phyloP scores from a whole-genome alignment of 441 rosid genomes.

The Manihot esculenta region DNA sequence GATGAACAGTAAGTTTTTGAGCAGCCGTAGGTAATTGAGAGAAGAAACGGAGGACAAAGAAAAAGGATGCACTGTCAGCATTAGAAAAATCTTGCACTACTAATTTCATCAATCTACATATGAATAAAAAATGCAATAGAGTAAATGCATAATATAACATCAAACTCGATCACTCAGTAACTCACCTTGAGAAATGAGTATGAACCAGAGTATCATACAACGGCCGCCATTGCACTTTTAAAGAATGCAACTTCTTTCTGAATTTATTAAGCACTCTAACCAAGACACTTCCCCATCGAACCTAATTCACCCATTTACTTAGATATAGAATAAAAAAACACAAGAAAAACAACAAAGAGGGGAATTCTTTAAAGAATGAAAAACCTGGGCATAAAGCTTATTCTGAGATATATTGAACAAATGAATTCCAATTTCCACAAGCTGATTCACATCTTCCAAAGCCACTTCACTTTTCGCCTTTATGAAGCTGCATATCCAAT shows the following conservation, averaged over 20 bases:
- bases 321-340: constrained; percentile 22
- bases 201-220: constrained; percentile 82
- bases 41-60: neutral
- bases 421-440: constrained; percentile 69
- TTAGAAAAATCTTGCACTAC: neutral
- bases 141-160: neutral
- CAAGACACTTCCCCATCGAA: constrained; percentile 92
- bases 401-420: constrained; percentile 66
- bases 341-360: constrained; percentile 15
- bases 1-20: neutral
- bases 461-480: constrained; percentile 91
- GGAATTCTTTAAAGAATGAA: constrained; percentile 11
- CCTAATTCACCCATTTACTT: constrained; percentile 44
- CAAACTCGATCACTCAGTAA: constrained; percentile 4
- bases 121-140: neutral
- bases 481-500: constrained; percentile 53
- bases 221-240: constrained; percentile 89
- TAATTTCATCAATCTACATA: neutral
- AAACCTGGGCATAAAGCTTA: constrained; percentile 89
- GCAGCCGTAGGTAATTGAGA: constrained; percentile 2
- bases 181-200: constrained; percentile 90
- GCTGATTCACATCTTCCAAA: constrained; percentile 70
- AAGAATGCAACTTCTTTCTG: constrained; percentile 62
- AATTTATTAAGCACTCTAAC: constrained; percentile 79
- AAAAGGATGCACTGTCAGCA: neutral